Percentiles rank a stretch among this genome's conserved stretches.
These are phyloP conservation scores for Phytophthora pinifolia DNA, from an alignment of 352 stramenopile genomes.

Conservation along the genomic window DNA sequence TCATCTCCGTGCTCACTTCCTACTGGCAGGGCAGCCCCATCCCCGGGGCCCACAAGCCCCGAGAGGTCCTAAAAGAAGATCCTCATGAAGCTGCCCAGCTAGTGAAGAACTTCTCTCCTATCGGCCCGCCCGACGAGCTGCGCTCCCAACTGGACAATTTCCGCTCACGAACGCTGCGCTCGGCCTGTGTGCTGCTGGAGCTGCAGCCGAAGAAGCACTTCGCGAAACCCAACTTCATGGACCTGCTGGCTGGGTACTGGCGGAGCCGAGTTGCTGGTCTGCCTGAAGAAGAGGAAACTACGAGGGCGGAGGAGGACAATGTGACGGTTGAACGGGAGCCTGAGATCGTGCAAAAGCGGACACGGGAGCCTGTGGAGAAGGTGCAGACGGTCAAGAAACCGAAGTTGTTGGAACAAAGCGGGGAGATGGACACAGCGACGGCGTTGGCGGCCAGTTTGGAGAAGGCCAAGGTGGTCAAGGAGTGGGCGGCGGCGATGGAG, in stretches of 20 bases:
- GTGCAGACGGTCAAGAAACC: constrained; percentile 14
- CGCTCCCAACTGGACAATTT: constrained; percentile 13
- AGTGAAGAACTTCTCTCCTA: constrained; percentile 17
- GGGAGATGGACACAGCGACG: background rate
- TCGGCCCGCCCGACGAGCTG: constrained; percentile 18
- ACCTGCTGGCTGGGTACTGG: constrained; percentile 24
- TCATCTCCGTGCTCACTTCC: constrained; percentile 11
- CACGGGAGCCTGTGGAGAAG: constrained; percentile 3
- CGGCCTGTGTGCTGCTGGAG: constrained; percentile 20
- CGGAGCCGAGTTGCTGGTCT: constrained; percentile 1
- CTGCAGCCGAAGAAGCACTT: constrained; percentile 20
- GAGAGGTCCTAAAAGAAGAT: constrained; percentile 1
- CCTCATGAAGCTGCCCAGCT: constrained; percentile 11
- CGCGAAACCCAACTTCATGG: constrained; percentile 15
- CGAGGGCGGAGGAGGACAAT: background rate
- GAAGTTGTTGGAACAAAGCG: constrained; percentile 5
- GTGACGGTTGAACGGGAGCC: no score
- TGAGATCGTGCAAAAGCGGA: background rate
- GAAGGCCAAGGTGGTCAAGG: constrained; percentile 32
- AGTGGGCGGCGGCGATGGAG: constrained; percentile 32
- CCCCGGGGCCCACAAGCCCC: background rate
- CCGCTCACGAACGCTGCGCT: constrained; percentile 17
- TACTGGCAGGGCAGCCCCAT: constrained; percentile 15
- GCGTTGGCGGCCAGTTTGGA: constrained; percentile 10
- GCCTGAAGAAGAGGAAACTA: background rate